Percentiles rank a stretch among this genome's conserved stretches.
phyloP scores from a whole-genome alignment of 768 basidiomycete species.

The Russula lepida region DNA sequence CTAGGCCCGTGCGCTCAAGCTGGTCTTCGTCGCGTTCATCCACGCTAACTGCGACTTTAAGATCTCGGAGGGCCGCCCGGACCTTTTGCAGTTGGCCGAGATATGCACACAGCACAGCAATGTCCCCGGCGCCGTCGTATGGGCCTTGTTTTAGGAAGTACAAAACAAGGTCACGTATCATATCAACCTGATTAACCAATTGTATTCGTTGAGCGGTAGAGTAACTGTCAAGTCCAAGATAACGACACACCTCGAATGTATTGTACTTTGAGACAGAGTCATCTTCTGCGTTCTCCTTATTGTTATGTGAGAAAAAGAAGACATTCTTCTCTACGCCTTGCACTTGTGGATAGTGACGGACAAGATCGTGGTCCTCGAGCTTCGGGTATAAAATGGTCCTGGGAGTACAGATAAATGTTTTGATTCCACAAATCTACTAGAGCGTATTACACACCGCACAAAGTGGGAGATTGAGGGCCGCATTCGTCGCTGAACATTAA shows the following conservation, averaged over 20 bases:
- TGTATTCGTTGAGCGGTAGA: neutral
- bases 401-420: neutral
- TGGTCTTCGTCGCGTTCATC: slow-evolving; percentile 61
- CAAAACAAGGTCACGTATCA: slow-evolving; percentile 46
- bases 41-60: slow-evolving; percentile 51
- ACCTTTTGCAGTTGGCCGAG: slow-evolving; percentile 42
- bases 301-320: slow-evolving; percentile 57
- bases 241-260: slow-evolving; percentile 46
- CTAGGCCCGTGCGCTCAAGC: slow-evolving; percentile 45
- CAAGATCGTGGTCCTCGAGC: slow-evolving; percentile 49
- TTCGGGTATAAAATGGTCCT: slow-evolving; percentile 55
- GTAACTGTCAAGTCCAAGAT: neutral
- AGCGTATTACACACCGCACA: slow-evolving; percentile 35
- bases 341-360: slow-evolving; percentile 44
- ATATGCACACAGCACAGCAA: slow-evolving; percentile 49
- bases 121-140: slow-evolving; percentile 40
- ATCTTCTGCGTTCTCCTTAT: slow-evolving; percentile 51
- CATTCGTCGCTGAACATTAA: slow-evolving; percentile 71
- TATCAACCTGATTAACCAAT: slow-evolving; percentile 26
- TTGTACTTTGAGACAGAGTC: slow-evolving; percentile 65
- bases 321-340: slow-evolving; percentile 56
- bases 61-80: slow-evolving; percentile 32
- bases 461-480: slow-evolving; percentile 57
- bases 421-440: neutral
- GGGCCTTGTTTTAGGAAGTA: slow-evolving; percentile 46